Conservation (phyloP, 2,329 filamentous ascomycete species). For the Epichloe gansuensis region DNA sequence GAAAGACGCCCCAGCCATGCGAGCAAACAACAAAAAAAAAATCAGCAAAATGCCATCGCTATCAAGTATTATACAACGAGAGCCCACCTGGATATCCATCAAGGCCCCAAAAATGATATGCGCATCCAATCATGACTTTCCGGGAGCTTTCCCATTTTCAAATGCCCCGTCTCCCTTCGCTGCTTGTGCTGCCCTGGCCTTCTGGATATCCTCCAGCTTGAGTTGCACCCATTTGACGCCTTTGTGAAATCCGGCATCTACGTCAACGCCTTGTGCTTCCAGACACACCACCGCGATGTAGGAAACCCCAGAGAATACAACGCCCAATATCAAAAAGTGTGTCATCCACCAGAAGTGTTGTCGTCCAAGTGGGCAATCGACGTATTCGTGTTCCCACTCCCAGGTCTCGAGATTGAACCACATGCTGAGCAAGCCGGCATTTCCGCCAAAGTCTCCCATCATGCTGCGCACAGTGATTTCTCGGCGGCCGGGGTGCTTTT, state of each 20-base stretch:
- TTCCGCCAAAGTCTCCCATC: slow-evolving; percentile 95
- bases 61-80: not conserved
- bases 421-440: slow-evolving; percentile 72
- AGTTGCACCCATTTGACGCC: slow-evolving; percentile 10
- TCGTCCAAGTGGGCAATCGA: slow-evolving; percentile 63
- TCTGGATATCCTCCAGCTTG: slow-evolving; percentile 5
- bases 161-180: not conserved
- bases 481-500: slow-evolving; percentile 50
- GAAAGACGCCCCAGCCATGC: slow-evolving; percentile 1
- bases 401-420: slow-evolving; percentile 69
- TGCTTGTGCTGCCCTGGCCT: not conserved
- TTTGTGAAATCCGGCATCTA: slow-evolving; percentile 16
- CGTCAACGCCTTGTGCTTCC: slow-evolving; percentile 21
- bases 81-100: not conserved
- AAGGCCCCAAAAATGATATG: not conserved
- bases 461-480: slow-evolving; percentile 94
- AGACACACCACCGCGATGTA: slow-evolving; percentile 15
- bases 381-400: slow-evolving; percentile 75
- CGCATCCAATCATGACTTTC: slow-evolving; percentile 12
- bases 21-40: not conserved
- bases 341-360: slow-evolving; percentile 94
- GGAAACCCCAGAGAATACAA: slow-evolving; percentile 19
- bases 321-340: slow-evolving; percentile 56
- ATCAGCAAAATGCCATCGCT: not conserved
- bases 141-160: slow-evolving; percentile 10